Percentiles rank a stretch among this genome's conserved stretches.
phyloP scores from a whole-genome alignment of 2,329 filamentous ascomycete species.

The Byssochlamys sp. region DNA sequence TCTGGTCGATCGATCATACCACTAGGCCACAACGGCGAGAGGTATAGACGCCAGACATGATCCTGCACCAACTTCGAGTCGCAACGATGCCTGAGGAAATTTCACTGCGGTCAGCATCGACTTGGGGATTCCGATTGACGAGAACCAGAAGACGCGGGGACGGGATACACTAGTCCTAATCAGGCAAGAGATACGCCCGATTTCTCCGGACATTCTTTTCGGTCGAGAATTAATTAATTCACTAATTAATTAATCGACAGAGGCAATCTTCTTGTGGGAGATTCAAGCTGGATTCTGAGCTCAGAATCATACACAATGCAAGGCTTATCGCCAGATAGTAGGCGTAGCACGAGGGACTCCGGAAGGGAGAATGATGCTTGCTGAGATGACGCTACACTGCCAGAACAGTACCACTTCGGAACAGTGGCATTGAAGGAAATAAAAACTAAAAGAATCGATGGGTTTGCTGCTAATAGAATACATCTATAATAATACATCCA shows the following conservation, averaged over 20 bases:
- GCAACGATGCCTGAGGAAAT: neutral
- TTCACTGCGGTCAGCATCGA: neutral
- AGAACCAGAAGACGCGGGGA: neutral
- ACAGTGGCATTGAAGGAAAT: too few relatives aligned
- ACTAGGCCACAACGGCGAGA: neutral
- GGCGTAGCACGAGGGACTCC: neutral
- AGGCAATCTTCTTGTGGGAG: neutral
- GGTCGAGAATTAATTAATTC: neutral
- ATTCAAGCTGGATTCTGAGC: neutral
- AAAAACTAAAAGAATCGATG: too few relatives aligned
- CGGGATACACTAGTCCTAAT: constrained; percentile 1
- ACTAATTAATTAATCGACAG: neutral
- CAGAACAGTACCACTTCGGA: too few relatives aligned
- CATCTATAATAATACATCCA: too few relatives aligned
- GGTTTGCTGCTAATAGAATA: too few relatives aligned
- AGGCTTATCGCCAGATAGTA: neutral
- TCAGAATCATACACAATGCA: neutral
- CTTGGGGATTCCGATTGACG: neutral
- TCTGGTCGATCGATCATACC: neutral
- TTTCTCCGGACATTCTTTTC: neutral
- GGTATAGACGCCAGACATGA: neutral
- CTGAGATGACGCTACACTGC: neutral
- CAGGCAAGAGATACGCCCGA: constrained; percentile 2
- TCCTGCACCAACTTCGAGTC: neutral
- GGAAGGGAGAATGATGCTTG: neutral